Evolutionary conservation across 2,329 filamentous ascomycete species (phyloP), one percentile per base, ranked within the genome.

Genomic region (Botryotinia narcissicola): DNA sequence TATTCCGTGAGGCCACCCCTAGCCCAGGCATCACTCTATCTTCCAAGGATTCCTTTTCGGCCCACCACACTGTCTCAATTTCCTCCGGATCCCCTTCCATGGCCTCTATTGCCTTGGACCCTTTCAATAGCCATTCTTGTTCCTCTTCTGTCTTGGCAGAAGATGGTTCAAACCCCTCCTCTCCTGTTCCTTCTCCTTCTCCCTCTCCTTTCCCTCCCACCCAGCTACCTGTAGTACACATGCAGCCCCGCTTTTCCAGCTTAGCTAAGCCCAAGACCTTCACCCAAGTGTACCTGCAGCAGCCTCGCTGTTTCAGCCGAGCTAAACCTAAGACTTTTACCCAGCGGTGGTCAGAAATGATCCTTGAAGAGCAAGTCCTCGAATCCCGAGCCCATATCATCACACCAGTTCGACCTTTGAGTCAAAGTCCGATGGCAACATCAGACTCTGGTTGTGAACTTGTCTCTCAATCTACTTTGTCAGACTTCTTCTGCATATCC

Each of bases 391-490:
- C 66, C 51, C 29, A 68, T n/a, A 42, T 68, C 40, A n/a, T 68
- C 51, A 57, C 48, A 16, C 66, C 66, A 68, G 66, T 57, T 35
- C 48, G 66, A 57, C 48, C n/a, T 57, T 68, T 42, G 25, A 42
- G 20, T 1, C 25, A 42, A 57, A 57, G 25, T 42, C 54, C 35
- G 48, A 57, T 68, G 35, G 37, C 18, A 22, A 32, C 66, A 57
- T 68, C 66, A 22, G 64, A 68, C 51, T 68, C 64, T 68, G 64
- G n/a, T 9, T n/a, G 35, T 54, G 64, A 68, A 68, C 29, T 40
- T 40, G 25, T 68, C 20, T 35, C 66, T 22, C 66, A n/a, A 68
- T 57, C n/a, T 57, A n/a, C 35, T 68, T 54, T 68, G 18, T 57
- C 66, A 42, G 66, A 57, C 16, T 48, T 48, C 25, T 68, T 68